Evolutionary conservation across 257 asterid species (phyloP).

Genomic region (Coffea canephora): DNA sequence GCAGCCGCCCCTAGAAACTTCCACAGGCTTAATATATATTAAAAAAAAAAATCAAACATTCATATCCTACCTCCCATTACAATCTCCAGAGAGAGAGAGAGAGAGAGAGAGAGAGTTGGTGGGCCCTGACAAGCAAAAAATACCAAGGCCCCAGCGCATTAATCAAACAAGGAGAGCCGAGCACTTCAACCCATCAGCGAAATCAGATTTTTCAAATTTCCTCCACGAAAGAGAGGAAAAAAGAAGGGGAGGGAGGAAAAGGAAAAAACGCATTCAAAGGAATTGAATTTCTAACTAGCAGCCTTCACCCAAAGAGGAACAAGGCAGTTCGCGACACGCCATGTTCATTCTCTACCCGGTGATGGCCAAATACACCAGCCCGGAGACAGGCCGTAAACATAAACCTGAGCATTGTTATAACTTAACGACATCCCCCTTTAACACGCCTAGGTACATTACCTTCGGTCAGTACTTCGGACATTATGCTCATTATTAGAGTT

Average conservation of each 20-base stretch:
- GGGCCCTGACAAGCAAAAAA: neutral
- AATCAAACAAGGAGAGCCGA: neutral
- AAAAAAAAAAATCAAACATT: neutral
- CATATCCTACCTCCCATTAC: neutral
- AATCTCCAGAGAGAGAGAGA: too few relatives aligned
- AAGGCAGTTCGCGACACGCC: neutral
- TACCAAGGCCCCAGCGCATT: neutral
- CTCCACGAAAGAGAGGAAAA: neutral
- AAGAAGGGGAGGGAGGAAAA: too few relatives aligned
- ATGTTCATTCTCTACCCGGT: constrained; percentile 13
- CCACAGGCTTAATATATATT: neutral
- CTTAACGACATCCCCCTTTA: constrained; percentile 29
- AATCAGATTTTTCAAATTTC: constrained; percentile 9
- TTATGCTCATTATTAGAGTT: constrained; percentile 32
- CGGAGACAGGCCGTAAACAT: neutral
- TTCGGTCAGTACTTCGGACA: constrained; percentile 28
- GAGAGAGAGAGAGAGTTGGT: neutral
- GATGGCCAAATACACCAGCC: constrained; percentile 17
- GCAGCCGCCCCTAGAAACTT: neutral
- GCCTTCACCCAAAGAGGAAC: constrained; percentile 7
- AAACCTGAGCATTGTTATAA: constrained; percentile 18
- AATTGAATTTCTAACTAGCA: constrained; percentile 14
- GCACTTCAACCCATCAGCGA: neutral
- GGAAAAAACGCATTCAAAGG: neutral
- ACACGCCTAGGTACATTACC: constrained; percentile 32